Evolutionary conservation across 164 flowering plant genomes (phyloP), one percentile per base, ranked within the genome.

Genomic region (Umbilicus rupestris): DNA sequence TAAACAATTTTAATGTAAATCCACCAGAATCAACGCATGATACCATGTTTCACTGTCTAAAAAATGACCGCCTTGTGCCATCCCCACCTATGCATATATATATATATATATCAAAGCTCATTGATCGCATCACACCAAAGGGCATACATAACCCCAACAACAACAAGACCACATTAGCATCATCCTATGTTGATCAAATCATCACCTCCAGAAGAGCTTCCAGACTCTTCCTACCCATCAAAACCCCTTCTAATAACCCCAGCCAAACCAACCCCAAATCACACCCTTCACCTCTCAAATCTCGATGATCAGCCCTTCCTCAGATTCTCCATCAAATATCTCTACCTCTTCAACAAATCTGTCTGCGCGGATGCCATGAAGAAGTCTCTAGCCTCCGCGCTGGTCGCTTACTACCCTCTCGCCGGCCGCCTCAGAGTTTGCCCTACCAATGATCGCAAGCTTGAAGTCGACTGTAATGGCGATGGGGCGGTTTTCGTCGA

Each of bases 401-500:
- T 93, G 8, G 88, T 84, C 1, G 77, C 83, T n/a, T 93, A 87
- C 80, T 89, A 93, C 73, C 98, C 98, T 4, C 77, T 93, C 42
- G 98, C 98, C 1, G 98, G 98, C 24, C 79, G 98, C 76, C 47
- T 93, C 63, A 83, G 83, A 64, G 20, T 65, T 16, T 69, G 74
- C 33, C 29, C 20, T 6, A 73, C 72, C 6, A 72, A 72, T 68
- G 85, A 85, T 75, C 76, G 76, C 26, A 90, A 86, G 79, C 85
- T 93, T 39, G 85, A 84, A 74, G 75, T 93, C 33, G 90, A 87
- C 24, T 93, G 98, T 57, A 87, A 84, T 73, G 90, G 87, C 20
- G 80, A 87, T 65, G 98, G 98, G 39, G 96, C 95, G 55, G 69
- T 93, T 8, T 87, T 93, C 71, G 88, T 82, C 9, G 95, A 89